phyloP scores from a whole-genome alignment of 2,329 filamentous ascomycete genomes.

The Alternaria gansuensis region DNA sequence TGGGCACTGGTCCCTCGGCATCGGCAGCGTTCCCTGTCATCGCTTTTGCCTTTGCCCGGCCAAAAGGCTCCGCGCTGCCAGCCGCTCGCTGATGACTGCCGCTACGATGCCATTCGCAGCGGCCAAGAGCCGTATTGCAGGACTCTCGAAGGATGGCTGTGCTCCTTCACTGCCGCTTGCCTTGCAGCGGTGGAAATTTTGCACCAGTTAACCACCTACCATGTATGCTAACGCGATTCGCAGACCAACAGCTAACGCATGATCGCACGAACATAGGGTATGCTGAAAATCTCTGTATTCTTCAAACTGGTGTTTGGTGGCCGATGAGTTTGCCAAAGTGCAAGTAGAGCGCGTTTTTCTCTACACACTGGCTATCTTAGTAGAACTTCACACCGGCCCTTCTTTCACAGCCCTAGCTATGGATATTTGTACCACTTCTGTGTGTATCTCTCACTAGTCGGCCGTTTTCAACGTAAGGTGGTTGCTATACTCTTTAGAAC shows the following conservation, averaged over 20 bases:
- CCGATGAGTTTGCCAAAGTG: slow-evolving; percentile 37
- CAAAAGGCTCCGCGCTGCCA: slow-evolving; percentile 38
- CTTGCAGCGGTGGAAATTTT: slow-evolving; percentile 24
- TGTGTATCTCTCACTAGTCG: background rate
- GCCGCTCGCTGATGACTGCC: slow-evolving; percentile 27
- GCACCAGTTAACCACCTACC: slow-evolving; percentile 22
- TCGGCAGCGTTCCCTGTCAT: slow-evolving; percentile 18
- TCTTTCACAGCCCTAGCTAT: slow-evolving; percentile 1
- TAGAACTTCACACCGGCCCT: slow-evolving; percentile 7
- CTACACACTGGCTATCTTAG: slow-evolving; percentile 8
- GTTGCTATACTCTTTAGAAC: background rate
- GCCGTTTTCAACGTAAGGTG: background rate
- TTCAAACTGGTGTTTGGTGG: slow-evolving; percentile 23
- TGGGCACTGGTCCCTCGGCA: slow-evolving; percentile 25
- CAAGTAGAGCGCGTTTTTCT: slow-evolving; percentile 23
- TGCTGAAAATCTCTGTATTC: slow-evolving; percentile 29
- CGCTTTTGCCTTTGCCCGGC: slow-evolving; percentile 35
- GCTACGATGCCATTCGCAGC: slow-evolving; percentile 31
- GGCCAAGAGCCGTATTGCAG: slow-evolving; percentile 33
- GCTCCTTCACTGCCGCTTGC: slow-evolving; percentile 27
- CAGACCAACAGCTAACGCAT: slow-evolving; percentile 39
- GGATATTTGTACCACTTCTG: background rate
- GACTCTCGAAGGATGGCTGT: slow-evolving; percentile 41
- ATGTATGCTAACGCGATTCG: slow-evolving; percentile 35
- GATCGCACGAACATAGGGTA: slow-evolving; percentile 31